These are phyloP conservation scores for Claviceps paspali DNA, from an alignment of 2,329 filamentous ascomycete species.

Conservation along the genomic window DNA sequence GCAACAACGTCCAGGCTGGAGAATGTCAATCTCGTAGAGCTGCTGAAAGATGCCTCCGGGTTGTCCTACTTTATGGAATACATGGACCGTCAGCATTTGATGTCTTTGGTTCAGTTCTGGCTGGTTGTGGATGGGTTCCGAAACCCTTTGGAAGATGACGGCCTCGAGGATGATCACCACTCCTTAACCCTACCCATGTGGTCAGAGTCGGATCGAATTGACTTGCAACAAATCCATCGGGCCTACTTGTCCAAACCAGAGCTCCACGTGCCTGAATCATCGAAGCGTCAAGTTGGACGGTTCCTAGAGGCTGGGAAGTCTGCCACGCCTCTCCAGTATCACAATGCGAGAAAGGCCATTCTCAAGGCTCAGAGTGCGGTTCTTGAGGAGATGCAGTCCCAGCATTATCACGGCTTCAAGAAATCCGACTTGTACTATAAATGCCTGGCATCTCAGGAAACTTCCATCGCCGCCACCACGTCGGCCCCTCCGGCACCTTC, in stretches of 20 bases:
- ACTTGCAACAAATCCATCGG: conserved; percentile 83
- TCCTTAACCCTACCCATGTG: conserved; percentile 51
- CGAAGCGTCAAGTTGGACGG: conserved; percentile 52
- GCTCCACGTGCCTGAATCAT: conserved; percentile 57
- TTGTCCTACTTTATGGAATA: conserved; percentile 99
- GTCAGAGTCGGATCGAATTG: conserved; percentile 70
- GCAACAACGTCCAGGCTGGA: conserved; percentile 47
- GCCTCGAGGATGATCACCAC: conserved; percentile 45
- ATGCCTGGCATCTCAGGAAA: conserved; percentile 78
- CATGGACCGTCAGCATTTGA: conserved; percentile 81
- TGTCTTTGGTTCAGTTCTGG: conserved; percentile 94
- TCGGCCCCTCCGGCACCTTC: conserved; percentile 4
- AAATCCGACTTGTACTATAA: conserved; percentile 93
- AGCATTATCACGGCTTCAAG: conserved; percentile 73
- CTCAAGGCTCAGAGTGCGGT: conserved; percentile 69
- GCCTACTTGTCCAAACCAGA: conserved; percentile 74
- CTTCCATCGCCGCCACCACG: conserved; percentile 11
- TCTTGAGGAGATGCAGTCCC: conserved; percentile 69
- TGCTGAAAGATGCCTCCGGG: conserved; percentile 80
- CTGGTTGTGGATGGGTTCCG: conserved; percentile 93
- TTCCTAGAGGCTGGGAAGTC: conserved; percentile 67
- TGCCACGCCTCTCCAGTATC: conserved; percentile 70
- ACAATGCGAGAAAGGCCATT: conserved; percentile 65
- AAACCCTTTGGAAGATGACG: conserved; percentile 76
- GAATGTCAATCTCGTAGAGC: conserved; percentile 62